Percentiles rank a stretch among this genome's conserved stretches.
These are phyloP conservation scores for Turritis glabra DNA, from an alignment of 345 rosid species.

Conservation along the genomic window DNA sequence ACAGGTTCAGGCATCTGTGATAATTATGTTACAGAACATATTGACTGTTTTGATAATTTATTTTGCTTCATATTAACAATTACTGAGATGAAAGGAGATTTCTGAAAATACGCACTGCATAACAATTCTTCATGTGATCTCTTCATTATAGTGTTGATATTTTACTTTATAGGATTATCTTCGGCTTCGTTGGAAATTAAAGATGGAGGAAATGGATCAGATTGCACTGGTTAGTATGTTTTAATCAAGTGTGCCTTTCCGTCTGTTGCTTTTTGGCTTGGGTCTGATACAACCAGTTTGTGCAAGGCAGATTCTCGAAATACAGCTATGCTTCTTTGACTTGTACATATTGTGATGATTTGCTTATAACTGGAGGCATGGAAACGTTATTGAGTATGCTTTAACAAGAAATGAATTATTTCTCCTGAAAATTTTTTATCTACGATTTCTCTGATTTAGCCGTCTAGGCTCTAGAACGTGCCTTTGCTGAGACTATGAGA, in stretches of 20 bases:
- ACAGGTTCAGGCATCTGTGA: slow-evolving; percentile 17
- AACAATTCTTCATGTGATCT: neutral
- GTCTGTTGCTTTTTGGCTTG: neutral
- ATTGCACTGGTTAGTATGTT: slow-evolving; percentile 39
- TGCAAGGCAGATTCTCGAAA: neutral
- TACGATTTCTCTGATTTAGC: neutral
- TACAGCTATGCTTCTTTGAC: neutral
- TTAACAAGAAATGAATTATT: neutral
- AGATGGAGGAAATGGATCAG: slow-evolving; percentile 53
- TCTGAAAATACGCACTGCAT: neutral
- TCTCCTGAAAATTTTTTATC: neutral
- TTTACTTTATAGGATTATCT: slow-evolving; percentile 63
- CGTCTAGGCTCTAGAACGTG: neutral
- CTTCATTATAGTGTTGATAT: slow-evolving; percentile 14
- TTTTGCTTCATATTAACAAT: neutral
- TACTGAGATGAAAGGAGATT: slow-evolving; percentile 1
- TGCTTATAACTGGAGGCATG: neutral
- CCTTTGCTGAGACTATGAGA: neutral
- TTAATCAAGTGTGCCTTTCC: neutral
- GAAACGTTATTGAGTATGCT: neutral
- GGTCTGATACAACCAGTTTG: slow-evolving; percentile 15
- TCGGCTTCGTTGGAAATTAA: slow-evolving; percentile 82
- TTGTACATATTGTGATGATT: neutral
- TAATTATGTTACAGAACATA: neutral
- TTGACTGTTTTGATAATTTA: neutral